These are phyloP conservation scores for Hypoxylon sp. DNA, from an alignment of 2,329 filamentous ascomycete genomes.

Conservation along the genomic window DNA sequence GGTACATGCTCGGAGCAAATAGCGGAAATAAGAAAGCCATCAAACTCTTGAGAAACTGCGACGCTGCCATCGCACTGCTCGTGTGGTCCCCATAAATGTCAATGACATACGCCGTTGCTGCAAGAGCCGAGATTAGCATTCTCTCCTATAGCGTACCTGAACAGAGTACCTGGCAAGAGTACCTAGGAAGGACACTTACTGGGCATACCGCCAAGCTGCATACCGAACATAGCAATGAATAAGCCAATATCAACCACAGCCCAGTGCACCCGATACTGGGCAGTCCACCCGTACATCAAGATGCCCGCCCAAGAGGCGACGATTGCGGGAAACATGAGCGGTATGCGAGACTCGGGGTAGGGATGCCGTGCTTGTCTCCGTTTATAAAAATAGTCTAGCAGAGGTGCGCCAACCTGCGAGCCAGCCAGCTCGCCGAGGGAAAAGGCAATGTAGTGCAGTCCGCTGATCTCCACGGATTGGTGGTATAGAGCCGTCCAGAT, in stretches of 20 bases:
- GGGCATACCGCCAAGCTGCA: neutral
- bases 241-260: constrained; percentile 49
- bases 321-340: constrained; percentile 62
- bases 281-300: constrained; percentile 55
- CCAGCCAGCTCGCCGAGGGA: constrained; percentile 68
- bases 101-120: constrained; percentile 51
- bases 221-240: constrained; percentile 43
- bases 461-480: constrained; percentile 64
- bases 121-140: constrained; percentile 45
- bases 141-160: constrained; percentile 21
- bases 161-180: neutral
- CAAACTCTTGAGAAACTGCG: constrained; percentile 48
- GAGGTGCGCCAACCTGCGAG: constrained; percentile 54
- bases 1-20: constrained; percentile 54
- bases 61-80: constrained; percentile 56
- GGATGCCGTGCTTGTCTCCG: constrained; percentile 2
- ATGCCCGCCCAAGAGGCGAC: constrained; percentile 52
- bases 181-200: neutral
- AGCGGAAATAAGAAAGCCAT: constrained; percentile 59
- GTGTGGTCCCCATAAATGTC: constrained; percentile 57
- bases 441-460: constrained; percentile 70
- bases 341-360: constrained; percentile 68
- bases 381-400: constrained; percentile 53
- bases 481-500: constrained; percentile 65
- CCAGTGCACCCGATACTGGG: constrained; percentile 38